A percentile compares a stretch with the other conserved stretches of the same genome.
Evolutionary conservation across 2,329 filamentous ascomycete species (phyloP).

Genomic region (Fusarium torulosum): DNA sequence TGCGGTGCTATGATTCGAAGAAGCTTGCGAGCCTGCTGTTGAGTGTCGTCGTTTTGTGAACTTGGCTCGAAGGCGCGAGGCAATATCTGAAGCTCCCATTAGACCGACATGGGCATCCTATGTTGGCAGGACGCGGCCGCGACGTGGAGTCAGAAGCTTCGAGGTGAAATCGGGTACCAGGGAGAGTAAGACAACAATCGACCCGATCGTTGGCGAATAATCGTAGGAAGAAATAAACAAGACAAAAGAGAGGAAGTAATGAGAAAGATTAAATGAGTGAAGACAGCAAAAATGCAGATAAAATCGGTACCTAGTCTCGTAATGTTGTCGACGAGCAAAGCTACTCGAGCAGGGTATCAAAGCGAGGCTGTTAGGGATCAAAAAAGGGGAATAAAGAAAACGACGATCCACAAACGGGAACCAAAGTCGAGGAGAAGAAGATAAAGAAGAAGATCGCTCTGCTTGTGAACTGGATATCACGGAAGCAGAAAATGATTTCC

Average conservation of each 20-base stretch:
- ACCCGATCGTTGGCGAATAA: slow-evolving; percentile 3
- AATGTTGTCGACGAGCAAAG: slow-evolving; percentile 39
- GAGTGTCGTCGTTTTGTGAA: slow-evolving; percentile 60
- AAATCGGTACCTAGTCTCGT: slow-evolving; percentile 30
- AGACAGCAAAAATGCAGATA: slow-evolving; percentile 13
- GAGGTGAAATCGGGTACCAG: slow-evolving; percentile 16
- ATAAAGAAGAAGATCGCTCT: slow-evolving; percentile 5
- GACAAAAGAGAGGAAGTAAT: slow-evolving; percentile 17
- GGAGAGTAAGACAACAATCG: slow-evolving; percentile 31
- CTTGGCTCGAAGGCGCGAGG: slow-evolving; percentile 61
- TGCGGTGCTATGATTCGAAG: slow-evolving; percentile 49
- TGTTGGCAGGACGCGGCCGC: slow-evolving; percentile 26
- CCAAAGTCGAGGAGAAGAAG: slow-evolving; percentile 4
- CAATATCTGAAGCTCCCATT: slow-evolving; percentile 60
- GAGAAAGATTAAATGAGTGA: slow-evolving; percentile 18
- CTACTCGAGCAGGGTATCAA: slow-evolving; percentile 33
- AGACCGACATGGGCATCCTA: slow-evolving; percentile 37
- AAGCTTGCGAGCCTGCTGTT: slow-evolving; percentile 53
- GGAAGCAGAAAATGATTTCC: slow-evolving; percentile 9
- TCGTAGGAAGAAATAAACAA: not conserved
- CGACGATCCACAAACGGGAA: slow-evolving; percentile 1
- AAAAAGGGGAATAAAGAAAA: slow-evolving; percentile 24
- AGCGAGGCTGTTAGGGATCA: slow-evolving; percentile 30
- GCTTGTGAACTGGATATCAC: slow-evolving; percentile 12
- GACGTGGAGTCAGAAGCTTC: slow-evolving; percentile 21